A percentile compares a stretch with the other conserved stretches of the same genome.
phyloP scores from a whole-genome alignment of 805 yeast species.

The Yarrowia keelungensis region DNA sequence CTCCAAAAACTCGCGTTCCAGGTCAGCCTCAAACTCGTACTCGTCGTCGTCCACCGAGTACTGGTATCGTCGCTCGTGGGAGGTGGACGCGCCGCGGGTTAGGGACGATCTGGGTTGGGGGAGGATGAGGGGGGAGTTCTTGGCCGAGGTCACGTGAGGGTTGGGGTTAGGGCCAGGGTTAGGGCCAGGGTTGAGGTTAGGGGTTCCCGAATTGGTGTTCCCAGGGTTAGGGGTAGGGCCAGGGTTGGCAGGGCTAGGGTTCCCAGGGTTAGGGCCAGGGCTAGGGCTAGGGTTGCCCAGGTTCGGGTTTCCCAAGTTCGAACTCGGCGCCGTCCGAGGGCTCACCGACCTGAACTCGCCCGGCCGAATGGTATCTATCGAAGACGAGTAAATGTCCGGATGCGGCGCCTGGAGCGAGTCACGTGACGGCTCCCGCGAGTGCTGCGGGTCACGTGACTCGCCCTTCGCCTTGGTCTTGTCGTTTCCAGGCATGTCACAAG shows the following conservation, averaged over 20 bases:
- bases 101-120: slow-evolving; percentile 20
- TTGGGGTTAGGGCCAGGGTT: neutral
- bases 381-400: slow-evolving; percentile 28
- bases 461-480: neutral
- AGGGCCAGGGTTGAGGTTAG: neutral
- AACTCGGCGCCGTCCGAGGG: neutral
- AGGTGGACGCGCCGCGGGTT: slow-evolving; percentile 8
- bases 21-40: slow-evolving; percentile 69
- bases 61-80: slow-evolving; percentile 48
- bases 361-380: slow-evolving; percentile 24
- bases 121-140: neutral
- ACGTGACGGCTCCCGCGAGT: slow-evolving; percentile 1
- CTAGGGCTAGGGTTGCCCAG: neutral
- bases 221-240: neutral
- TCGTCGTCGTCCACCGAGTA: slow-evolving; percentile 86
- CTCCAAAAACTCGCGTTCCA: slow-evolving; percentile 67
- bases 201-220: neutral
- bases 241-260: neutral
- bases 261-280: slow-evolving; percentile 9
- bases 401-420: neutral
- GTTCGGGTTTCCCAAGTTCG: neutral
- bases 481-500: neutral
- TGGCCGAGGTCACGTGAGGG: neutral
- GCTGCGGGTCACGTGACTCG: neutral
- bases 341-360: neutral